Evolutionary conservation across 495 filamentous ascomycete species (phyloP).

Genomic region (Letharia lupina): DNA sequence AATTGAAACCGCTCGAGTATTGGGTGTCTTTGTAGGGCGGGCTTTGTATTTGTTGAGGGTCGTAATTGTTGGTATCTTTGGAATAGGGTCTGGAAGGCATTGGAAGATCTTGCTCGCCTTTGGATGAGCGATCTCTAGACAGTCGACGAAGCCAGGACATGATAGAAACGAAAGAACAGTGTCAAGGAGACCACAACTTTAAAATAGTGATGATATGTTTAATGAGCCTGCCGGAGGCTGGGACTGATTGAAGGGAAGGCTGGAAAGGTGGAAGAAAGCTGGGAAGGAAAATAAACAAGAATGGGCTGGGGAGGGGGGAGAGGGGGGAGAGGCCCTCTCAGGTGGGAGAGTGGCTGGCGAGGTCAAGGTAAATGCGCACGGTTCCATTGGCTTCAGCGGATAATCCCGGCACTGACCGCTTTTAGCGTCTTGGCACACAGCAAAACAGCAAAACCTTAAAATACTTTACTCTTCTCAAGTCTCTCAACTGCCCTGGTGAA

Average conservation of each 20-base stretch:
- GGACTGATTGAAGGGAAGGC: constrained; percentile 2
- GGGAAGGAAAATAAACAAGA: neutral
- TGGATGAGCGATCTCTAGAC: constrained; percentile 26
- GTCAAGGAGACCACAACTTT: neutral
- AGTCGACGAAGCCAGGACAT: constrained; percentile 29
- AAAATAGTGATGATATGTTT: constrained; percentile 4
- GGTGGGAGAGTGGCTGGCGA: neutral
- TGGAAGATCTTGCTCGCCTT: constrained; percentile 23
- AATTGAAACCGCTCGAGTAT: constrained; percentile 25
- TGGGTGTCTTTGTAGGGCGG: constrained; percentile 28
- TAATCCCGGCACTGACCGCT: neutral
- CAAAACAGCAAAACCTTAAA: neutral
- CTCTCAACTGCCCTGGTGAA: no score
- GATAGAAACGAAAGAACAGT: constrained; percentile 18
- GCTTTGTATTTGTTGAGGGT: constrained; percentile 19
- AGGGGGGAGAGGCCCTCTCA: no score
- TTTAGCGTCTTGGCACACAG: neutral
- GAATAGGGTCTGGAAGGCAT: constrained; percentile 24
- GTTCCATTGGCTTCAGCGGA: neutral
- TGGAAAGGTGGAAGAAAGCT: neutral
- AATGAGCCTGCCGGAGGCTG: constrained; percentile 13
- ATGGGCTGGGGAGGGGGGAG: no score
- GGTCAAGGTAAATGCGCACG: neutral
- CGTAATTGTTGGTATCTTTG: constrained; percentile 13
- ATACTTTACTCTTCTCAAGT: no score